phyloP scores from a whole-genome alignment of 2,329 filamentous ascomycete genomes.

The Metarhizium humberi region DNA sequence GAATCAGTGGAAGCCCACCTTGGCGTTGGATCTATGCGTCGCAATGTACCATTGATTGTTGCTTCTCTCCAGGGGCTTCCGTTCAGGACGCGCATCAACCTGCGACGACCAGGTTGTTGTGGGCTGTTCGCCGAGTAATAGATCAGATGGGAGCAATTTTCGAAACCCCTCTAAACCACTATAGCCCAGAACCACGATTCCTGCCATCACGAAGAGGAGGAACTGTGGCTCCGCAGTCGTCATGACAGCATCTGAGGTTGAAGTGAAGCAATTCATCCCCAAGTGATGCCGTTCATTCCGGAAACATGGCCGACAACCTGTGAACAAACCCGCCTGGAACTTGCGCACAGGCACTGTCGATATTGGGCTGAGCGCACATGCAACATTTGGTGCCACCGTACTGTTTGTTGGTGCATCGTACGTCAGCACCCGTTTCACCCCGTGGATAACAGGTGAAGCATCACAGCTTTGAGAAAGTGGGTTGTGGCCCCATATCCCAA shows the following conservation, averaged over 20 bases:
- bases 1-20: background rate
- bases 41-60: background rate
- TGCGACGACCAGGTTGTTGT: background rate
- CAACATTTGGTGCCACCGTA: no score
- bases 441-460: background rate
- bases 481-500: background rate
- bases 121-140: background rate
- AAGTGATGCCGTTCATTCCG: background rate
- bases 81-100: conserved; percentile 1
- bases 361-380: background rate
- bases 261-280: no score
- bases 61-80: background rate
- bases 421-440: background rate
- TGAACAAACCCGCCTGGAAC: background rate
- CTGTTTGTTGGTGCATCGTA: no score
- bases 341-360: background rate
- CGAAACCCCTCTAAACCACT: no score
- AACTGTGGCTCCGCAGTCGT: no score
- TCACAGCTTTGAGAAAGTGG: background rate
- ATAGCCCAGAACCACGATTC: no score
- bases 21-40: background rate
- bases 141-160: no score
- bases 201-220: no score
- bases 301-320: background rate
- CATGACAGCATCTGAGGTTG: no score